A percentile compares a stretch with the other conserved stretches of the same genome.
Conservation (phyloP, 345 rosid genomes). For the Acer saccharum region DNA sequence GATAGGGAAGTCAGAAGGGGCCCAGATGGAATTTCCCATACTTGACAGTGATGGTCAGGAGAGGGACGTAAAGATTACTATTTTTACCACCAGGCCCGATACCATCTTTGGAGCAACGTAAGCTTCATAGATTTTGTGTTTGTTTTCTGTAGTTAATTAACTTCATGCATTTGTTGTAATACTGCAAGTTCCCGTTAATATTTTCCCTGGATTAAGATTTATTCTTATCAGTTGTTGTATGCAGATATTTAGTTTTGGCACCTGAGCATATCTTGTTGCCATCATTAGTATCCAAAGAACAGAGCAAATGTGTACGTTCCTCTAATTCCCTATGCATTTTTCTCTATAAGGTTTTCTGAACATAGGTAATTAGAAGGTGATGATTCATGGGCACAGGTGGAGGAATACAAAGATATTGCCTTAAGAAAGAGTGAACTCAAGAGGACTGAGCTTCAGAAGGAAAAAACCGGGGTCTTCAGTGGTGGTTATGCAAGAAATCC, state of each 20-base stretch:
- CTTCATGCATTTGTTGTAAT: neutral
- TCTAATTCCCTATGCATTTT: constrained; percentile 5
- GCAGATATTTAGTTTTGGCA: constrained; percentile 91
- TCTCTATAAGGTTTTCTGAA: constrained; percentile 9
- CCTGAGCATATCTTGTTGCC: constrained; percentile 78
- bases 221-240: constrained; percentile 17
- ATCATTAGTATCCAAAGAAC: constrained; percentile 52
- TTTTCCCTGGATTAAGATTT: constrained; percentile 22
- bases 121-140: constrained; percentile 21
- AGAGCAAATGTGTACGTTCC: constrained; percentile 51
- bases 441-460: constrained; percentile 96
- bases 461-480: constrained; percentile 84
- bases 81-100: constrained; percentile 91
- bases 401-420: constrained; percentile 77
- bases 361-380: constrained; percentile 8
- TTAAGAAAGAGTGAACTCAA: constrained; percentile 89
- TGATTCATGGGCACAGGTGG: constrained; percentile 53
- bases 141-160: constrained; percentile 7
- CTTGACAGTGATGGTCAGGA: constrained; percentile 57
- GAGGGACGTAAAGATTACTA: constrained; percentile 55
- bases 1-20: constrained; percentile 96
- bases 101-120: constrained; percentile 96
- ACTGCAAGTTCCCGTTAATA: neutral
- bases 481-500: constrained; percentile 88
- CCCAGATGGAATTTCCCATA: constrained; percentile 65